Conservation (phyloP, 148 eudicot species). For the Arctostaphylos glauca region DNA sequence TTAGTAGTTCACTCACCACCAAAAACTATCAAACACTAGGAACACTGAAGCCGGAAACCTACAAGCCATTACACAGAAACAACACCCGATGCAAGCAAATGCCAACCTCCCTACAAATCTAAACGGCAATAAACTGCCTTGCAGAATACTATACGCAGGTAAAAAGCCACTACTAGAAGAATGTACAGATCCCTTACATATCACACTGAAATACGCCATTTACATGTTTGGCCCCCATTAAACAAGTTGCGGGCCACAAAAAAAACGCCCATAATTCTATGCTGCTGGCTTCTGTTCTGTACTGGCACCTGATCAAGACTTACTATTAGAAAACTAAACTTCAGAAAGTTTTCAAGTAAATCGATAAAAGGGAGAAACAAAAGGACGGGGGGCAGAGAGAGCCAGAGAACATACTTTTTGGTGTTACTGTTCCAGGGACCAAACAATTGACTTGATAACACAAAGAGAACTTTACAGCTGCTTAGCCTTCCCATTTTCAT, state of each 20-base stretch:
- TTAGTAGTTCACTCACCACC: neutral
- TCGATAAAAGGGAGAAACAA: neutral
- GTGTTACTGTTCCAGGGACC: neutral
- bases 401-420: neutral
- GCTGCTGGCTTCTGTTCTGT: neutral
- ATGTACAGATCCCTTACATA: neutral
- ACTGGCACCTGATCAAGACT: neutral
- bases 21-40: neutral
- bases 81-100: neutral
- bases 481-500: conserved; percentile 14
- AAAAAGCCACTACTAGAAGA: conserved; percentile 8
- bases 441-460: neutral
- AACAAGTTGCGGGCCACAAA: neutral
- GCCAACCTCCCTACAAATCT: neutral
- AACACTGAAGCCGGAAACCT: neutral
- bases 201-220: neutral
- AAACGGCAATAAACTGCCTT: neutral
- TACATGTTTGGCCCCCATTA: neutral
- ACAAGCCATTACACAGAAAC: neutral
- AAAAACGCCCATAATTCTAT: neutral
- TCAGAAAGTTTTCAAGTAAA: neutral
- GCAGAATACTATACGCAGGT: conserved; percentile 4
- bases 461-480: conserved; percentile 16
- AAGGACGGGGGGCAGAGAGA: no score
- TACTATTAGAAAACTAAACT: neutral